phyloP scores from a whole-genome alignment of 768 basidiomycete genomes.

The Phanerochaete sordida region DNA sequence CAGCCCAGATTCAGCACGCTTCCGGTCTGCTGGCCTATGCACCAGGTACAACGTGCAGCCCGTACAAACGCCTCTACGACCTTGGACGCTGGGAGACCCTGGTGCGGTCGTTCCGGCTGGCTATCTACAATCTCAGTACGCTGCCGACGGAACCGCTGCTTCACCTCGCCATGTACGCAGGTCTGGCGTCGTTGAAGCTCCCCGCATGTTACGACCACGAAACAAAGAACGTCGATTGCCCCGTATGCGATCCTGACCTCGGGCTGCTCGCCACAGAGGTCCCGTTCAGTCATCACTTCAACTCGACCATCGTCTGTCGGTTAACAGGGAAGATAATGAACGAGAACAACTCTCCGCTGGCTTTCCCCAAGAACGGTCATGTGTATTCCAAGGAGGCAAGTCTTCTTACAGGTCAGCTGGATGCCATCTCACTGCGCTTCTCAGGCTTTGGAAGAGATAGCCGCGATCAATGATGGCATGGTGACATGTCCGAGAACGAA shows the following conservation, averaged over 20 bases:
- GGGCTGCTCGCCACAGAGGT: conserved; percentile 80
- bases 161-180: conserved; percentile 85
- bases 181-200: conserved; percentile 85
- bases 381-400: conserved; percentile 92
- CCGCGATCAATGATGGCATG: conserved; percentile 67
- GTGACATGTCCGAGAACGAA: conserved; percentile 85
- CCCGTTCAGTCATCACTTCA: conserved; percentile 90
- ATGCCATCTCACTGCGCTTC: conserved; percentile 10
- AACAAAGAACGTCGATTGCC: conserved; percentile 81
- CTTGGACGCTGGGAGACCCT: conserved; percentile 72
- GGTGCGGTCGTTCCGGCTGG: conserved; percentile 74
- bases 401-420: conserved; percentile 10
- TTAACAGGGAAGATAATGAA: conserved; percentile 94
- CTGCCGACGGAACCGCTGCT: conserved; percentile 86
- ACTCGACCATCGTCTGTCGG: conserved; percentile 92
- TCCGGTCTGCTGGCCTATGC: conserved; percentile 74
- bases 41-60: conserved; percentile 64
- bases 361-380: conserved; percentile 76
- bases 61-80: conserved; percentile 90
- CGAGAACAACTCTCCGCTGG: conserved; percentile 89
- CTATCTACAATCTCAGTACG: conserved; percentile 84
- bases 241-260: conserved; percentile 80
- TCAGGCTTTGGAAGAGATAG: conserved; percentile 89
- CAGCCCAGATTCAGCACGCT: conserved; percentile 72
- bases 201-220: conserved; percentile 71